These are phyloP conservation scores for Dactylellina parvicollis DNA, from an alignment of 2,329 filamentous ascomycete genomes.

Conservation along the genomic window DNA sequence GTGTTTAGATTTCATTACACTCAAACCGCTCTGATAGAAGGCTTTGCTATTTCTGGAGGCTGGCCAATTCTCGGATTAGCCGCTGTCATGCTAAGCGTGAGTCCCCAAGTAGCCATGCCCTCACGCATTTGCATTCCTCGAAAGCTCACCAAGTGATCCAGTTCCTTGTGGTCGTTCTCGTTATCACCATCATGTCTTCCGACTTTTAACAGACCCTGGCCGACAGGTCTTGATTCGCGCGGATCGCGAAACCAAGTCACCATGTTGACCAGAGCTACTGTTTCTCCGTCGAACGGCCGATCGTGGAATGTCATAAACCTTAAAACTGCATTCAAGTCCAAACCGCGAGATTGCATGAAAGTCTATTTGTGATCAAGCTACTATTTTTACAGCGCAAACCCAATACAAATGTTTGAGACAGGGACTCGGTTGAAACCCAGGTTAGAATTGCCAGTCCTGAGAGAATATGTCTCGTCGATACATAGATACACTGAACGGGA, in stretches of 20 bases:
- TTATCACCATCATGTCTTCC: slow-evolving; percentile 21
- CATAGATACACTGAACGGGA: too few species aligned
- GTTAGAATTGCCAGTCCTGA: not conserved
- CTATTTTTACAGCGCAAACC: not conserved
- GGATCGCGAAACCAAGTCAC: not conserved
- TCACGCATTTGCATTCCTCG: too few species aligned
- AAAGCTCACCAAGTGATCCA: slow-evolving; percentile 8
- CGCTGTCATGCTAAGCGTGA: slow-evolving; percentile 20
- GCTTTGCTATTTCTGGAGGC: slow-evolving; percentile 40
- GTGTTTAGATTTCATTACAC: slow-evolving; percentile 38
- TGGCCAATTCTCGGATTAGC: slow-evolving; percentile 41
- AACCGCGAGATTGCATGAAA: not conserved
- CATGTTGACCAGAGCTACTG: not conserved
- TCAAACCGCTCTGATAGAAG: slow-evolving; percentile 44
- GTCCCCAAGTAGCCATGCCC: not conserved
- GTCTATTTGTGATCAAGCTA: slow-evolving; percentile 3
- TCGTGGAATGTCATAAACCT: not conserved
- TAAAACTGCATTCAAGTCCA: not conserved
- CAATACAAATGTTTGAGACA: not conserved
- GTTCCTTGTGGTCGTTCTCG: slow-evolving; percentile 38
- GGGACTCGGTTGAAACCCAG: not conserved
- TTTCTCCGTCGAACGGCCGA: not conserved
- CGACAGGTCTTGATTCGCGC: not conserved
- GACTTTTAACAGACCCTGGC: slow-evolving; percentile 23
- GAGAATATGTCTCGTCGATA: not conserved